Evolutionary conservation across 2,329 filamentous ascomycete species (phyloP).

Genomic region (Apiospora aurea): DNA sequence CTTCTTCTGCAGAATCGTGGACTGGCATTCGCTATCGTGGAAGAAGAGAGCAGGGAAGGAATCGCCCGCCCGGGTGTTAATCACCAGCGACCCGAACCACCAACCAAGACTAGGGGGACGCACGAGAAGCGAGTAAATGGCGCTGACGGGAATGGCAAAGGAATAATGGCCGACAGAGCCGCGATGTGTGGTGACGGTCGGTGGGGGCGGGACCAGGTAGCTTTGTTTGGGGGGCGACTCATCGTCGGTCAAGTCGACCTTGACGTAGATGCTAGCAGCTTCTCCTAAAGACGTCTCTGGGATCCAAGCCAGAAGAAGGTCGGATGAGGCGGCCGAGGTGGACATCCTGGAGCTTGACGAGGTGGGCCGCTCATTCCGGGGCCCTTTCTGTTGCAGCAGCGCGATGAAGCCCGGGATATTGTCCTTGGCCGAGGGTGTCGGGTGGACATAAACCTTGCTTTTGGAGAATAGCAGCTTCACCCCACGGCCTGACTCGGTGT

Average conservation of each 20-base stretch:
- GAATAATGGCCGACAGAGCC: constrained; percentile 80
- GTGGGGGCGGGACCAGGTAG: constrained; percentile 90
- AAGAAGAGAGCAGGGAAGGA: constrained; percentile 97
- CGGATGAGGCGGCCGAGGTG: constrained; percentile 58
- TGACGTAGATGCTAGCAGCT: constrained; percentile 88
- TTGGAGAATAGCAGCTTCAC: constrained; percentile 96
- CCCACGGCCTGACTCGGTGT: constrained; percentile 76
- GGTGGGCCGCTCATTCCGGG: constrained; percentile 46
- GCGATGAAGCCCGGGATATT: constrained; percentile 96
- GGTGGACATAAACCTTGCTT: constrained; percentile 99
- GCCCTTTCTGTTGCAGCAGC: constrained; percentile 83
- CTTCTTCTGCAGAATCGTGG: constrained; percentile 93
- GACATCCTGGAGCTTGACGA: constrained; percentile 50
- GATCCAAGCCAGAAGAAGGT: constrained; percentile 90
- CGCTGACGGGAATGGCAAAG: constrained; percentile 88
- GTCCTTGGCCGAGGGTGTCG: constrained; percentile 90
- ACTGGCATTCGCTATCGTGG: constrained; percentile 96
- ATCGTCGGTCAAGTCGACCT: constrained; percentile 87
- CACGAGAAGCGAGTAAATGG: constrained; percentile 89
- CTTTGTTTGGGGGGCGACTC: constrained; percentile 84
- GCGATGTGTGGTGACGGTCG: constrained; percentile 79
- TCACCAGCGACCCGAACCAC: constrained; percentile 97
- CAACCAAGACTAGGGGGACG: constrained; percentile 94
- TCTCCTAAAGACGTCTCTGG: constrained; percentile 90
- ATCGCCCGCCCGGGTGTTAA: constrained; percentile 90